Evolutionary conservation across 2,329 filamentous ascomycete species (phyloP).

Genomic region (Ophiostoma himal-ulmi): DNA sequence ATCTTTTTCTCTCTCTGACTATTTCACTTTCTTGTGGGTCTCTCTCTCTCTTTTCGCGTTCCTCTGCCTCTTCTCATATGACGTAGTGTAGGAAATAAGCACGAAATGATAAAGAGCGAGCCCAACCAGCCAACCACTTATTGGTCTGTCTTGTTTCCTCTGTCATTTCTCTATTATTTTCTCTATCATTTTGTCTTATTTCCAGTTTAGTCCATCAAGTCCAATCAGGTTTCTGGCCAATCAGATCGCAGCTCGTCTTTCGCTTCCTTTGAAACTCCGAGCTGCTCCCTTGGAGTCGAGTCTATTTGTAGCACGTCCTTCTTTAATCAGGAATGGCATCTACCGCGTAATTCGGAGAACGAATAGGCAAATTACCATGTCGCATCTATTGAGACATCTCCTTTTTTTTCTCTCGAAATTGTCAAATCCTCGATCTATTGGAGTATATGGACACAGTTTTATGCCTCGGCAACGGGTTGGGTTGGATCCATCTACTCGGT

Average conservation of each 20-base stretch:
- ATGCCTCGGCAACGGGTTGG: slow-evolving; percentile 4
- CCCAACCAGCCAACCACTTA: neutral
- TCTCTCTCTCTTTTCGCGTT: neutral
- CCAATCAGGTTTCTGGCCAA: neutral
- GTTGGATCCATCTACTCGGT: neutral
- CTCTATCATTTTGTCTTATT: neutral
- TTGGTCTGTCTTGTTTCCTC: neutral
- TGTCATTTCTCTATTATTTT: no score
- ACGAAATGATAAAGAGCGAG: neutral
- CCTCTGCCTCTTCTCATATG: neutral
- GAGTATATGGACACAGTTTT: neutral
- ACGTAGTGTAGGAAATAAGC: slow-evolving; percentile 8
- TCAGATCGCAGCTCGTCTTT: neutral
- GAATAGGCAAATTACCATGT: neutral
- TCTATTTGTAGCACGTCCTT: neutral
- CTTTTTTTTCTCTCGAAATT: no score
- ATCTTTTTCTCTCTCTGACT: neutral
- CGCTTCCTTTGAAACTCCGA: slow-evolving; percentile 3
- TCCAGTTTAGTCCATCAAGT: neutral
- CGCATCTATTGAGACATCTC: no score
- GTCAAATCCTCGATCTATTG: no score
- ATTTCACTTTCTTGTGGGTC: neutral
- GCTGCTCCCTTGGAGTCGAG: neutral
- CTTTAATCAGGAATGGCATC: slow-evolving; percentile 6
- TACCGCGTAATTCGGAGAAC: slow-evolving; percentile 16